Base-by-base conservation (phyloP, 192 early-diverging fungal genomes). In the Backusella parvicylindrica region DNA sequence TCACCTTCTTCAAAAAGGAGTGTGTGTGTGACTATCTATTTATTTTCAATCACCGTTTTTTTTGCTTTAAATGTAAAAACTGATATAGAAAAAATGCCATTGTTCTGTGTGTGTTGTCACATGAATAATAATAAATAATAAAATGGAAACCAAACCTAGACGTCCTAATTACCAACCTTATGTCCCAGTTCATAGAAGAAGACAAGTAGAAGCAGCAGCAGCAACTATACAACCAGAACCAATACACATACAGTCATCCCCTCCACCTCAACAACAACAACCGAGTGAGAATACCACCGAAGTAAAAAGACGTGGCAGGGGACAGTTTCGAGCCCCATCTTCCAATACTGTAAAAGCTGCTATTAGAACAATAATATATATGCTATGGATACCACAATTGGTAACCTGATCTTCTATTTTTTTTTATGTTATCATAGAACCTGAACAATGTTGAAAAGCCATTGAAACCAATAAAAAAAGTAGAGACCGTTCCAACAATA, bases 251-350 rank as follows among this genome's bases (percentile, higher is more conserved):
- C n/a, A n/a, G n/a, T n/a, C n/a, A n/a, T n/a, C n/a, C n/a, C n/a
- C n/a, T n/a, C n/a, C n/a, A n/a, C n/a, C n/a, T n/a, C n/a, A n/a
- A 11, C 33, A 2, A n/a, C 43, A 26, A 12, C 32, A 1, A 2
- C n/a, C 3, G 30, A n/a, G 53, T 26, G n/a, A n/a, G n/a, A n/a
- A n/a, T n/a, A 18, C 8, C 1, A 18, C 50, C 9, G 70, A 60
- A 36, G 30, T 72, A 5, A 72, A 72, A 50, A 72, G 50, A 30
- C 41, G 70, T 28, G 70, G 70, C 6, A 49, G 70, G 11, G 70
- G 70, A 35, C 70, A 72, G 33, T 72, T 72, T 72, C 31, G 50
- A 60, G 70, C 70, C 12, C 70, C 70, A 33, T 26, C 32, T 36
- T 8, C 65, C 12, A 35, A 4, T 13, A 36, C 13, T 18, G 64